Percentiles rank a stretch among this genome's conserved stretches.
These are phyloP conservation scores for Megacollybia marginata DNA, from an alignment of 768 basidiomycete genomes.

Conservation along the genomic window DNA sequence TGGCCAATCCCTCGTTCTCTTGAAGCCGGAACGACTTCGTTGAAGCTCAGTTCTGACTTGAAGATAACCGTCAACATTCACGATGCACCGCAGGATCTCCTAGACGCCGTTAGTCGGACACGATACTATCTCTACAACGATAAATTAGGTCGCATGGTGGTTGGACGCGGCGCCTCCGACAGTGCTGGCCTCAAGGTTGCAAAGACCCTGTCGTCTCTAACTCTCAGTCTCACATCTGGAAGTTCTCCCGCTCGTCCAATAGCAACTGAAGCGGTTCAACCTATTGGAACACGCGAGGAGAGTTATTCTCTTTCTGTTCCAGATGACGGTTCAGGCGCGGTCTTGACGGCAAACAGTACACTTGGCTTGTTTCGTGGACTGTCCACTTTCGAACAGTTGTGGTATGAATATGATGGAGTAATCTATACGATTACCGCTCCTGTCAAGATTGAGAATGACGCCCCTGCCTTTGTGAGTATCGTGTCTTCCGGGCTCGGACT, in stretches of 20 bases:
- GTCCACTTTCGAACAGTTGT: conserved; percentile 70
- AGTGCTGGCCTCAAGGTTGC: conserved; percentile 18
- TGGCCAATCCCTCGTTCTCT: conserved; percentile 21
- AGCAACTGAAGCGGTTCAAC: conserved; percentile 37
- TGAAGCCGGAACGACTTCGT: conserved; percentile 9
- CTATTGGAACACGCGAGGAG: conserved; percentile 47
- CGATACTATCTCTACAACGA: conserved; percentile 23
- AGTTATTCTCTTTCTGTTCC: conserved; percentile 53
- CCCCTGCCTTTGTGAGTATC: conserved; percentile 54
- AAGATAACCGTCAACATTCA: conserved; percentile 12
- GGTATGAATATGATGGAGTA: conserved; percentile 42
- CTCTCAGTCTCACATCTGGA: conserved; percentile 15
- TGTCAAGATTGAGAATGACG: conserved; percentile 43
- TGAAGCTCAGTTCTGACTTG: conserved; percentile 20
- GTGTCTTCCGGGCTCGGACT: neutral
- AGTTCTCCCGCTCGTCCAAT: neutral
- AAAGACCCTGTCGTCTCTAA: conserved; percentile 20
- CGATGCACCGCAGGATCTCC: conserved; percentile 29
- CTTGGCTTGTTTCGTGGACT: conserved; percentile 66
- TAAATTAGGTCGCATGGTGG: conserved; percentile 30
- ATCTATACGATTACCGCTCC: conserved; percentile 52
- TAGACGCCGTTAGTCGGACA: conserved; percentile 27
- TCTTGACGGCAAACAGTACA: conserved; percentile 51
- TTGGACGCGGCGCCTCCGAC: conserved; percentile 31
- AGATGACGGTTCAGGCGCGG: conserved; percentile 41